Evolutionary conservation across 164 flowering plant species (phyloP).

Genomic region (Akebia trifoliata): DNA sequence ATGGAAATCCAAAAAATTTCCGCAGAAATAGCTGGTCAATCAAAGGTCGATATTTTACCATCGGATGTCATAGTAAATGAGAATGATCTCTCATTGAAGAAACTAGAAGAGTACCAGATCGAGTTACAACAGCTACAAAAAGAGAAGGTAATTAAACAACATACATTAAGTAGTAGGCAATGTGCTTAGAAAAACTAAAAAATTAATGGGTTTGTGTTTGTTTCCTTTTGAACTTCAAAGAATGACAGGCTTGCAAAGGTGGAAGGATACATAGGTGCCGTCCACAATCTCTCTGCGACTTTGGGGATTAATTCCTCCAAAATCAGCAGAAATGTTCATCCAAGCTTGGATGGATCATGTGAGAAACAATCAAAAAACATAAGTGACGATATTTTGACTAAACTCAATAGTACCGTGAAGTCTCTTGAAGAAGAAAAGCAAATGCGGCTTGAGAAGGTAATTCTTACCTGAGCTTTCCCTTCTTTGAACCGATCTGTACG

Average conservation of each 20-base stretch:
- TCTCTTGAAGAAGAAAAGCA: constrained; percentile 76
- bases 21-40: constrained; percentile 71
- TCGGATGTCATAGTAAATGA: constrained; percentile 44
- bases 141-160: constrained; percentile 58
- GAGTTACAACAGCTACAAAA: constrained; percentile 72
- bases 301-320: constrained; percentile 71
- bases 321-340: constrained; percentile 69
- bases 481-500: background rate
- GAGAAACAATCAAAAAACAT: constrained; percentile 62
- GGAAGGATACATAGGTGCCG: constrained; percentile 45
- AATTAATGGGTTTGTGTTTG: constrained; percentile 2
- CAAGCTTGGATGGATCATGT: constrained; percentile 63
- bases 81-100: constrained; percentile 77
- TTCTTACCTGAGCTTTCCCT: background rate
- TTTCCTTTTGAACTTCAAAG: constrained; percentile 23
- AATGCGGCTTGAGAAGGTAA: constrained; percentile 72
- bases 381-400: constrained; percentile 60
- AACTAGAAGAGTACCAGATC: constrained; percentile 69
- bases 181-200: background rate
- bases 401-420: constrained; percentile 60
- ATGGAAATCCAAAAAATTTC: constrained; percentile 67
- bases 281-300: constrained; percentile 49
- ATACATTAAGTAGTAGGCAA: background rate
- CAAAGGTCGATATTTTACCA: constrained; percentile 36
- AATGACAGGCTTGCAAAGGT: constrained; percentile 65